Conservation (phyloP, 2,329 filamentous ascomycete species). For the Fusarium graminum region DNA sequence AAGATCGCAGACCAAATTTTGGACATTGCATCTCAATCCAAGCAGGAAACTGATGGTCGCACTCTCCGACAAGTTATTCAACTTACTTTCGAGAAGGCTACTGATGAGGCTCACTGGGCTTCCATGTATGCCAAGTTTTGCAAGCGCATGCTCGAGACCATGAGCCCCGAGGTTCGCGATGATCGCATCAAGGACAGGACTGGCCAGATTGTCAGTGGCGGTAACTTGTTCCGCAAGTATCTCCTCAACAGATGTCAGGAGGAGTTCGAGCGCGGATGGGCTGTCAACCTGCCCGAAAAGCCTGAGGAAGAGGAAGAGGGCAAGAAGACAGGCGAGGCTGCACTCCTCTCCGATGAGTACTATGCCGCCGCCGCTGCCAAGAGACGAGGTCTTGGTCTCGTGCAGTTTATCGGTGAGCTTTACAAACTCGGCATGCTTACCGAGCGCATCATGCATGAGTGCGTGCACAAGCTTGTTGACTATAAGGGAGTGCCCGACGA, state of each 20-base stretch:
- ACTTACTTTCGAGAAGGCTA: slow-evolving; percentile 98
- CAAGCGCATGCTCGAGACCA: slow-evolving; percentile 94
- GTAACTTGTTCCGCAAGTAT: slow-evolving; percentile 97
- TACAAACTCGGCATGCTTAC: slow-evolving; percentile 99
- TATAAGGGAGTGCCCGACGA: slow-evolving; percentile 95
- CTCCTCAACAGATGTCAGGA: slow-evolving; percentile 98
- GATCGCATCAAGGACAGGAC: slow-evolving; percentile 94
- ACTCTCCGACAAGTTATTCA: slow-evolving; percentile 98
- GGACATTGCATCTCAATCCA: slow-evolving; percentile 91
- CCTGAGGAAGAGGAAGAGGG: slow-evolving; percentile 73
- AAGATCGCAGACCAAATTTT: slow-evolving; percentile 95
- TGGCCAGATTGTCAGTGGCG: slow-evolving; percentile 89
- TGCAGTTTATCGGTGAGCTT: slow-evolving; percentile 98
- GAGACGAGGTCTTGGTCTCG: slow-evolving; percentile 94
- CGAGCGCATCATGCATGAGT: slow-evolving; percentile 99
- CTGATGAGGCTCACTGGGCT: slow-evolving; percentile 98
- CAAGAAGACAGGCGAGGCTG: slow-evolving; percentile 76
- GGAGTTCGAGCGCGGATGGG: slow-evolving; percentile 98
- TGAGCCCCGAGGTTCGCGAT: slow-evolving; percentile 95
- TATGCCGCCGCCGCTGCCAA: slow-evolving; percentile 94
- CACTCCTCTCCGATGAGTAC: slow-evolving; percentile 94
- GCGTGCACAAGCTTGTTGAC: slow-evolving; percentile 96
- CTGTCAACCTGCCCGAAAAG: slow-evolving; percentile 81
- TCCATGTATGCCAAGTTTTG: slow-evolving; percentile 99
- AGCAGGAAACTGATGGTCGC: slow-evolving; percentile 93